A percentile compares a stretch with the other conserved stretches of the same genome.
phyloP scores from a whole-genome alignment of 257 asterid genomes.

The Echium plantagineum region DNA sequence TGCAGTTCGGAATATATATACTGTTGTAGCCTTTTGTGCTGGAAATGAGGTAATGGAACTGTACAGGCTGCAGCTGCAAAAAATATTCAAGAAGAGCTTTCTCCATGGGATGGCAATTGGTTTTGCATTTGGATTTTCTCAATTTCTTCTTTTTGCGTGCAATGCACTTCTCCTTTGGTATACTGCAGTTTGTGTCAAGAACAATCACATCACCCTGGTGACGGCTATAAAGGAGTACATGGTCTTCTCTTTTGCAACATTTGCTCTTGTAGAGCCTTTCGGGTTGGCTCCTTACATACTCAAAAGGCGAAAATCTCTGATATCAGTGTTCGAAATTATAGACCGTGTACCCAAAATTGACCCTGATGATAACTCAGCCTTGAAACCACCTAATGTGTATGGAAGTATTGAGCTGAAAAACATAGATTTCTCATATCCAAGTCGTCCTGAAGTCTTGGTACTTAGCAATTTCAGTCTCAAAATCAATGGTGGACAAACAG shows the following conservation, averaged over 20 bases:
- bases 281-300: conserved; percentile 99
- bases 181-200: conserved; percentile 72
- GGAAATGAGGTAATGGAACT: conserved; percentile 99
- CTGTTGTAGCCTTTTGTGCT: conserved; percentile 97
- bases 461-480: conserved; percentile 95
- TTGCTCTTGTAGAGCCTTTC: conserved; percentile 96
- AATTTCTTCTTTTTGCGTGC: conserved; percentile 96
- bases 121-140: conserved; percentile 91
- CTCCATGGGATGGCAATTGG: conserved; percentile 98
- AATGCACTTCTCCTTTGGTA: conserved; percentile 98
- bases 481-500: conserved; percentile 93
- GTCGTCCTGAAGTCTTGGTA: conserved; percentile 85
- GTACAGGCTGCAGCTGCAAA: conserved; percentile 66
- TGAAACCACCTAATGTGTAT: conserved; percentile 94
- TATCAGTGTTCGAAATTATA: conserved; percentile 84
- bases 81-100: conserved; percentile 86
- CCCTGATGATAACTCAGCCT: conserved; percentile 83
- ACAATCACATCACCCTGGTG: conserved; percentile 36
- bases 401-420: conserved; percentile 94
- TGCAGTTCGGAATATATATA: conserved; percentile 92
- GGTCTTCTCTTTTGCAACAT: conserved; percentile 98
- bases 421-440: conserved; percentile 87
- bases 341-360: conserved; percentile 91
- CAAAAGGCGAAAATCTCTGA: conserved; percentile 78
- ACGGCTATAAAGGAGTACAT: conserved; percentile 92